phyloP scores from a whole-genome alignment of 2,329 filamentous ascomycete genomes.

The Lecanicillium sp. region DNA sequence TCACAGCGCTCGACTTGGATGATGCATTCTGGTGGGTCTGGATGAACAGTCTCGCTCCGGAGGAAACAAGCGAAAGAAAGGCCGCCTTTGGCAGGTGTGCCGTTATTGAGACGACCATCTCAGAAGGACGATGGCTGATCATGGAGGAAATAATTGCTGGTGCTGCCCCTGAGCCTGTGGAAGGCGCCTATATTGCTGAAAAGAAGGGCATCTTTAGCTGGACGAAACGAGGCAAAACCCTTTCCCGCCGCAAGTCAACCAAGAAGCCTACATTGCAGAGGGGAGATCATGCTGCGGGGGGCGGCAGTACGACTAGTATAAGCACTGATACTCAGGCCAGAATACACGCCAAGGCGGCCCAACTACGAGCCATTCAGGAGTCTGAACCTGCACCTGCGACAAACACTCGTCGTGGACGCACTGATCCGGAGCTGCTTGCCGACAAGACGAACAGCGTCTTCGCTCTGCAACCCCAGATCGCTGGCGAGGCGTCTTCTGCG shows the following conservation, averaged over 20 bases:
- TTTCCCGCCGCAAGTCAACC: conserved; percentile 63
- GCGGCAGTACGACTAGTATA: conserved; percentile 71
- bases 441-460: conserved; percentile 84
- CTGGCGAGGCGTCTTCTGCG: conserved; percentile 81
- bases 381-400: conserved; percentile 22
- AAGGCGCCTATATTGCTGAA: conserved; percentile 84
- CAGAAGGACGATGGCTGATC: conserved; percentile 78
- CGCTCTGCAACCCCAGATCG: conserved; percentile 76
- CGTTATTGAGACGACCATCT: conserved; percentile 79
- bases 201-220: conserved; percentile 94
- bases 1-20: conserved; percentile 76
- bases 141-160: conserved; percentile 96
- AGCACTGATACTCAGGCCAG: conserved; percentile 86
- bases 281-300: conserved; percentile 34
- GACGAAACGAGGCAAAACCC: conserved; percentile 58
- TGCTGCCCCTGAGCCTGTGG: conserved; percentile 74
- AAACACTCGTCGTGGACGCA: conserved; percentile 43
- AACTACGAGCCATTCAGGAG: conserved; percentile 66
- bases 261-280: conserved; percentile 41
- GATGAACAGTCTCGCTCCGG: conserved; percentile 91
- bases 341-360: conserved; percentile 84
- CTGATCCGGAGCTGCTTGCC: conserved; percentile 47
- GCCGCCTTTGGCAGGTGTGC: conserved; percentile 91
- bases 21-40: conserved; percentile 99
- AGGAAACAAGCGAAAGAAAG: conserved; percentile 80